Conservation (phyloP, 345 rosid species). For the Xanthoceras sorbifolium region DNA sequence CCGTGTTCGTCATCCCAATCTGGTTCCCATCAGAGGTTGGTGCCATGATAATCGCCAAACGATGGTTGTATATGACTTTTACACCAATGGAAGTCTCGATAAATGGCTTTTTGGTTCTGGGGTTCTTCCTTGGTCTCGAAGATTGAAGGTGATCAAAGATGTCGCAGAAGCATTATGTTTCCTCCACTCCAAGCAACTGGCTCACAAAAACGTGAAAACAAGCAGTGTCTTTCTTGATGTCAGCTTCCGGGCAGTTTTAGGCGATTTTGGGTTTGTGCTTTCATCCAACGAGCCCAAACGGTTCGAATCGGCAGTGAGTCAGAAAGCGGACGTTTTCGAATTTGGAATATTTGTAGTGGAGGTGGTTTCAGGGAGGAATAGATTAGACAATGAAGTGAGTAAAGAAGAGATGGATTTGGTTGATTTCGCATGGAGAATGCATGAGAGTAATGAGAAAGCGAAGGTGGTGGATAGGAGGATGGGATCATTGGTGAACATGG, state of each 20-base stretch:
- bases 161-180: slow-evolving; percentile 44
- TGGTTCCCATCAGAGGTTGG: slow-evolving; percentile 54
- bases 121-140: slow-evolving; percentile 50
- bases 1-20: slow-evolving; percentile 46
- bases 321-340: slow-evolving; percentile 46
- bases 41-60: slow-evolving; percentile 41
- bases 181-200: slow-evolving; percentile 40
- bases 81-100: slow-evolving; percentile 44
- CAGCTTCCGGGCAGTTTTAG: slow-evolving; percentile 51
- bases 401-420: slow-evolving; percentile 45
- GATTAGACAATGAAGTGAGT: slow-evolving; percentile 27
- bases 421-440: slow-evolving; percentile 52
- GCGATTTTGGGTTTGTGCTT: slow-evolving; percentile 52
- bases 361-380: slow-evolving; percentile 47
- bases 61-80: slow-evolving; percentile 46
- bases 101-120: slow-evolving; percentile 52
- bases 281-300: slow-evolving; percentile 29
- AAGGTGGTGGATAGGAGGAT: slow-evolving; percentile 48
- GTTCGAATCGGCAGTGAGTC: slow-evolving; percentile 45
- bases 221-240: slow-evolving; percentile 48
- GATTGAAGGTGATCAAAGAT: slow-evolving; percentile 43
- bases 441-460: slow-evolving; percentile 38
- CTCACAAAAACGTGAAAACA: slow-evolving; percentile 58
- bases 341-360: slow-evolving; percentile 51
- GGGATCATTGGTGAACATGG: slow-evolving; percentile 45